Conservation (phyloP, 345 rosid species). For the Camelina laxa region DNA sequence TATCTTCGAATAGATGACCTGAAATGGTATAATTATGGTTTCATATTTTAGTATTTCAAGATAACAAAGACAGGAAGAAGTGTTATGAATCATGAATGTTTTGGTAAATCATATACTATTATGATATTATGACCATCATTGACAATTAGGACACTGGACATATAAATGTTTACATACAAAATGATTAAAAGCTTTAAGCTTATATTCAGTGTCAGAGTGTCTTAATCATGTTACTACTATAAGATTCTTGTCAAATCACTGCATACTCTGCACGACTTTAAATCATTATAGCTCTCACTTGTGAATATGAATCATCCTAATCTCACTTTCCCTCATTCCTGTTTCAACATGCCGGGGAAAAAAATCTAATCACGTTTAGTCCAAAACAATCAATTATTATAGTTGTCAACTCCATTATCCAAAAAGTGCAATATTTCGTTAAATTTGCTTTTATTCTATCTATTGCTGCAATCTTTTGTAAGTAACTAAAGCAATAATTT, state of each 20-base stretch:
- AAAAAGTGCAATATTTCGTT: constrained; percentile 5
- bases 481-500: background rate
- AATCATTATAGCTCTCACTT: background rate
- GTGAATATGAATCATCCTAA: background rate
- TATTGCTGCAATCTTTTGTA: constrained; percentile 10
- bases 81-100: constrained; percentile 15
- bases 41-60: background rate
- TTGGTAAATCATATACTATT: background rate
- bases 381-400: constrained; percentile 2
- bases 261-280: constrained; percentile 3
- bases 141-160: background rate
- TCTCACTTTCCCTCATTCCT: background rate
- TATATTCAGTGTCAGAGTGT: constrained; percentile 18
- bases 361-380: background rate
- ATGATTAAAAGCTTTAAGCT: constrained; percentile 14
- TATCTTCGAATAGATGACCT: background rate
- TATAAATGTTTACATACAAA: background rate
- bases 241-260: constrained; percentile 20
- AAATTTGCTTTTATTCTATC: background rate
- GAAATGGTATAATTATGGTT: background rate
- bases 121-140: constrained; percentile 11
- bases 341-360: constrained; percentile 16
- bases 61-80: constrained; percentile 5
- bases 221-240: constrained; percentile 21
- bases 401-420: constrained; percentile 14